These are phyloP conservation scores for Dinochytrium kinnereticum DNA, from an alignment of 371 early-diverging fungal species.

Conservation along the genomic window DNA sequence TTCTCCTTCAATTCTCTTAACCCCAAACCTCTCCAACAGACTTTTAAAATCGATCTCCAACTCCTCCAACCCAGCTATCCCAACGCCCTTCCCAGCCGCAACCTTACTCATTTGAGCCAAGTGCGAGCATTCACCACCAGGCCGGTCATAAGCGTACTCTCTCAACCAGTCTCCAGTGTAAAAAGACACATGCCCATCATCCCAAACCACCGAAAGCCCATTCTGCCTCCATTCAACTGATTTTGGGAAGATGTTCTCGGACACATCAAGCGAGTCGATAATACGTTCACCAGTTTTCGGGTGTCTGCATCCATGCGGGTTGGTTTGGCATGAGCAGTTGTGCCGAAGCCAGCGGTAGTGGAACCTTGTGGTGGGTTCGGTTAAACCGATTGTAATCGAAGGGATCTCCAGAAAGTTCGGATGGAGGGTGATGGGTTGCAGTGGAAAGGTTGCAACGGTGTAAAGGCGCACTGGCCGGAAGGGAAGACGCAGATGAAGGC, in stretches of 20 bases:
- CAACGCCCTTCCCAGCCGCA: no score
- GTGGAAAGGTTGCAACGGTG: no score
- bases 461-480: no score
- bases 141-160: slow-evolving; percentile 1
- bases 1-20: not conserved
- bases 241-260: not conserved
- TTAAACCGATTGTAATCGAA: not conserved
- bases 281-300: not conserved
- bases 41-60: not conserved
- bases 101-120: no score
- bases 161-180: not conserved
- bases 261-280: slow-evolving; percentile 1
- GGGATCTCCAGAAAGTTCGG: not conserved
- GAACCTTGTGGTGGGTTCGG: not conserved
- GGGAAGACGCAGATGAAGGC: no score
- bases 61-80: slow-evolving; percentile 3
- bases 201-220: not conserved
- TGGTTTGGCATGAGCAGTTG: slow-evolving; percentile 5
- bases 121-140: no score
- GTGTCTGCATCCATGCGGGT: not conserved
- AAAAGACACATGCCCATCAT: not conserved
- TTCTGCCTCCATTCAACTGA: not conserved
- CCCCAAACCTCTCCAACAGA: not conserved
- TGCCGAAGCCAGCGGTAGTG: slow-evolving; percentile 12
- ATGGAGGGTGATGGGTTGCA: not conserved